Evolutionary conservation across 352 stramenopile genomes (phyloP).

Genomic region (Plasmopara halstedii): DNA sequence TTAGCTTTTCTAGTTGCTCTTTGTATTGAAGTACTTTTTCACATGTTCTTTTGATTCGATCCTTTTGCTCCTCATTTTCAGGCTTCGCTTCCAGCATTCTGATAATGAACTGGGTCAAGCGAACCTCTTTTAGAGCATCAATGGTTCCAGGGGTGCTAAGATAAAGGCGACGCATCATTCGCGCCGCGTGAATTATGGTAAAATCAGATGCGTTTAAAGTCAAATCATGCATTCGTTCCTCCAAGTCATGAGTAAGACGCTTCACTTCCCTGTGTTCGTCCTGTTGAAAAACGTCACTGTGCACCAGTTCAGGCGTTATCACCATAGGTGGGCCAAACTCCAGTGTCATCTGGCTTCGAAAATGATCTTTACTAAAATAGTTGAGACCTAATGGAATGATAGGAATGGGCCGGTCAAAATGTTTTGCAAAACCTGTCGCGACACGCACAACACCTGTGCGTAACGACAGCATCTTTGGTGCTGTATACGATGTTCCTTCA

Average conservation of each 20-base stretch:
- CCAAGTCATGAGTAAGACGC: constrained; percentile 34
- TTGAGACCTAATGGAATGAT: constrained; percentile 66
- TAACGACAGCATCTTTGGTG: constrained; percentile 67
- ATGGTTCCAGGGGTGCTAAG: constrained; percentile 54
- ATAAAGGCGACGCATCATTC: constrained; percentile 61
- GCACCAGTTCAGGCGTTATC: constrained; percentile 39
- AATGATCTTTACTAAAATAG: constrained; percentile 82
- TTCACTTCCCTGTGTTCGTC: constrained; percentile 43
- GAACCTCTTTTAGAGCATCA: constrained; percentile 62
- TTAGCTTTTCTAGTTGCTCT: constrained; percentile 41
- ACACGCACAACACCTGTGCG: constrained; percentile 68
- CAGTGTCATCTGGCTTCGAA: constrained; percentile 60
- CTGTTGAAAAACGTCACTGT: constrained; percentile 30
- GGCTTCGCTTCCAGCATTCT: constrained; percentile 53
- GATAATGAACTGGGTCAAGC: constrained; percentile 71
- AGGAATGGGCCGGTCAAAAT: constrained; percentile 59
- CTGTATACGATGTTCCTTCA: constrained; percentile 75
- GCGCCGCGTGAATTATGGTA: constrained; percentile 46
- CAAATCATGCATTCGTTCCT: constrained; percentile 34
- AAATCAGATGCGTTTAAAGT: constrained; percentile 62
- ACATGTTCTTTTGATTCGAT: constrained; percentile 26
- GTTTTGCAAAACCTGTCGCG: constrained; percentile 58
- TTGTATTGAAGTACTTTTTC: constrained; percentile 59
- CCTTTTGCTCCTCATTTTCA: constrained; percentile 27
- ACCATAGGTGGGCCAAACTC: constrained; percentile 60